These are phyloP conservation scores for Westerdykella aurantiaca DNA, from an alignment of 2,329 filamentous ascomycete genomes.

Conservation along the genomic window DNA sequence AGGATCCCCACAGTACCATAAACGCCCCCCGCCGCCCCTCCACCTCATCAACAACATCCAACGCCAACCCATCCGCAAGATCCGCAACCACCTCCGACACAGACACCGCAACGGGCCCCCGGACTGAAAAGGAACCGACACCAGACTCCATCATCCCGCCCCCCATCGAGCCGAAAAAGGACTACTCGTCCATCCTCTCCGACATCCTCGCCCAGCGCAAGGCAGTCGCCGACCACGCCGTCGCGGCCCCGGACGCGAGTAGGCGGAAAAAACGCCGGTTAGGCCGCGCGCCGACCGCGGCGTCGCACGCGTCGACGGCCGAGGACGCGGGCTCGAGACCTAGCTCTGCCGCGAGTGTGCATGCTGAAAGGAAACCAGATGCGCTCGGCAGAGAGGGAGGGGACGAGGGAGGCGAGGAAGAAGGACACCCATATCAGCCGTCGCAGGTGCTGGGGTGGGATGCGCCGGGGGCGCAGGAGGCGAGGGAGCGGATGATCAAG, in stretches of 20 bases:
- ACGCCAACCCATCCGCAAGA: conserved; percentile 6
- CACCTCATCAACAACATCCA: conserved; percentile 20
- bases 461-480: conserved; percentile 30
- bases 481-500: conserved; percentile 33
- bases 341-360: conserved; percentile 14
- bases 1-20: conserved; percentile 21
- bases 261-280: conserved; percentile 22
- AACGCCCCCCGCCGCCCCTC: conserved; percentile 29
- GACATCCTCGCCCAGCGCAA: conserved; percentile 29
- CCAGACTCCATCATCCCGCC: conserved; percentile 24
- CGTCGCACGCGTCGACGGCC: conserved; percentile 24
- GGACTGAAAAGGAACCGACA: conserved; percentile 14
- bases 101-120: conserved; percentile 19
- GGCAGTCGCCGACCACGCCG: conserved; percentile 7
- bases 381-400: background rate
- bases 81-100: conserved; percentile 12
- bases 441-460: conserved; percentile 37
- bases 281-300: conserved; percentile 28
- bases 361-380: conserved; percentile 15
- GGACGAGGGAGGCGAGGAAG: conserved; percentile 2
- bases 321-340: conserved; percentile 11
- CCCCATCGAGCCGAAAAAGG: conserved; percentile 17
- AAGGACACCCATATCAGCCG: conserved; percentile 22
- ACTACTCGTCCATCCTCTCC: conserved; percentile 29
- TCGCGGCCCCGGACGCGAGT: conserved; percentile 9